phyloP scores from a whole-genome alignment of 1,284 basidiomycete genomes.

The Cutaneotrichosporon sp. region DNA sequence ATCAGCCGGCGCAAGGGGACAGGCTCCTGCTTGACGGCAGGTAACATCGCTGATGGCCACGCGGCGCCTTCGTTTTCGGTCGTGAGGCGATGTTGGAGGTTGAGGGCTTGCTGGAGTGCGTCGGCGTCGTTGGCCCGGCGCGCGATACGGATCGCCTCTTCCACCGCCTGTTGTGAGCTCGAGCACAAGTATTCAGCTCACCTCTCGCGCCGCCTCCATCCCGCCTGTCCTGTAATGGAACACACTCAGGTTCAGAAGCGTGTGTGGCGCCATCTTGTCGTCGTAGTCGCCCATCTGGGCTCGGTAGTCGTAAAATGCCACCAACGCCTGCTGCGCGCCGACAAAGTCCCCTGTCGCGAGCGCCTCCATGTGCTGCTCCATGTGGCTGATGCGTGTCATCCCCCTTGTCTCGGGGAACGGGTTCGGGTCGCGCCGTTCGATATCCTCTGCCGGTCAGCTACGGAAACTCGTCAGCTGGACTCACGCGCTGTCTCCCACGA shows the following conservation, averaged over 20 bases:
- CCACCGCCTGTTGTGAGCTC: constrained; percentile 28
- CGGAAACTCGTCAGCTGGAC: background rate
- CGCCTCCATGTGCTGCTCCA: constrained; percentile 35
- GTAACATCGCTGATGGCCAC: constrained; percentile 21
- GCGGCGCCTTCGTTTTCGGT: constrained; percentile 26
- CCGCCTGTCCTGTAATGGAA: constrained; percentile 50
- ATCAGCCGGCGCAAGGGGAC: constrained; percentile 30
- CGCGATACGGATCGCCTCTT: constrained; percentile 50
- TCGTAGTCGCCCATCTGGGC: constrained; percentile 8
- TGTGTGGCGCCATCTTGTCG: constrained; percentile 44
- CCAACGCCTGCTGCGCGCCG: constrained; percentile 37
- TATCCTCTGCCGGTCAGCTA: constrained; percentile 5
- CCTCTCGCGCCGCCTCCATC: constrained; percentile 36
- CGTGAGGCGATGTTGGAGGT: constrained; percentile 32
- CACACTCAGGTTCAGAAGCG: constrained; percentile 49
- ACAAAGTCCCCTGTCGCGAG: constrained; percentile 44
- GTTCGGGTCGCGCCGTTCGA: constrained; percentile 1
- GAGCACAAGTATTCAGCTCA: background rate
- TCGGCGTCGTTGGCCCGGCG: constrained; percentile 43
- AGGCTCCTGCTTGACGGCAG: constrained; percentile 27
- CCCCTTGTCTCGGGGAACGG: background rate
- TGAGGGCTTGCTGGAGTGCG: constrained; percentile 48
- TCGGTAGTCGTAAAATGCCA: constrained; percentile 46
- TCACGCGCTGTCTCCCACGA: constrained; percentile 3
- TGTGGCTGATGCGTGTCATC: constrained; percentile 5